Evolutionary conservation across 2,329 filamentous ascomycete species (phyloP).

Genomic region (Aspergillus versicolor): DNA sequence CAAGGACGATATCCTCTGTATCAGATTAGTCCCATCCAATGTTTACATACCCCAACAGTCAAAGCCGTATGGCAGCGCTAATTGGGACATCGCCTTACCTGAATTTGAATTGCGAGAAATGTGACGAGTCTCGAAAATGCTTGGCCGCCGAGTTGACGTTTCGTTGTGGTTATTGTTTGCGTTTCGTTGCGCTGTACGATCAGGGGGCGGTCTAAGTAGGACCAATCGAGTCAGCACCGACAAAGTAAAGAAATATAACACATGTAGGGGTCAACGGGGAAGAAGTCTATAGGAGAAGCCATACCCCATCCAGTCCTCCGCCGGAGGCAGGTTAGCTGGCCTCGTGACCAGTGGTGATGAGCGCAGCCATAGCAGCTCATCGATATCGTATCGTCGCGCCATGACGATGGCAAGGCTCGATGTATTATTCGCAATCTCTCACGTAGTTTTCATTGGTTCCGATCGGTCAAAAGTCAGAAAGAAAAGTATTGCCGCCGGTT

Average conservation of each 20-base stretch:
- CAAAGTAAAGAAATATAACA: neutral
- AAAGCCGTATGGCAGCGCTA: neutral
- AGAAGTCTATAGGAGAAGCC: neutral
- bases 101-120: slow-evolving; percentile 50
- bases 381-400: slow-evolving; percentile 67
- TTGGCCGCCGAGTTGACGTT: slow-evolving; percentile 36
- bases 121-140: slow-evolving; percentile 45
- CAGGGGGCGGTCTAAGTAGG: slow-evolving; percentile 40
- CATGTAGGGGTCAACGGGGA: neutral
- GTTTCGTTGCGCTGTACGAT: slow-evolving; percentile 42
- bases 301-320: slow-evolving; percentile 97
- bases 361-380: slow-evolving; percentile 72
- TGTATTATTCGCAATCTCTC: slow-evolving; percentile 19
- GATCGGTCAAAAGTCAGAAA: slow-evolving; percentile 5
- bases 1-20: slow-evolving; percentile 79
- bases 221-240: slow-evolving; percentile 21
- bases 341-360: slow-evolving; percentile 81
- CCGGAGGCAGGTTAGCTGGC: slow-evolving; percentile 74
- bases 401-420: slow-evolving; percentile 30
- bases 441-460: slow-evolving; percentile 31
- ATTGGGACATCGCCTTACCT: slow-evolving; percentile 27
- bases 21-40: slow-evolving; percentile 25
- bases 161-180: slow-evolving; percentile 34
- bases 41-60: neutral
- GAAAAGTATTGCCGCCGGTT: slow-evolving; percentile 1